A percentile compares a stretch with the other conserved stretches of the same genome.
These are phyloP conservation scores for Paramecium biaurelia DNA, from an alignment of 73 alveolate genomes.

Conservation along the genomic window DNA sequence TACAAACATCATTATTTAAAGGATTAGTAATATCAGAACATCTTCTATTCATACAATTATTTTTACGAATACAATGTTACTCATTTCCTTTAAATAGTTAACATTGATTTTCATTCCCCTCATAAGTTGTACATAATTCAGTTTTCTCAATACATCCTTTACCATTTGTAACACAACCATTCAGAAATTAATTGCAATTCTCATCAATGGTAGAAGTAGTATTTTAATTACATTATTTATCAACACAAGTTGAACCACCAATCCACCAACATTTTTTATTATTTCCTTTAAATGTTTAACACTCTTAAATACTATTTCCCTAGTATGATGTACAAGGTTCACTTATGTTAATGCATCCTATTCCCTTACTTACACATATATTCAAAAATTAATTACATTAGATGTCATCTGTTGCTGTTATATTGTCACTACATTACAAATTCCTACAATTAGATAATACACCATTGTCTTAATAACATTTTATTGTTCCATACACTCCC, in stretches of 20 bases:
- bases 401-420: not conserved
- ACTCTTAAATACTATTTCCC: not conserved
- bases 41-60: not conserved
- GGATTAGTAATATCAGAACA: slow-evolving; percentile 13
- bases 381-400: not conserved
- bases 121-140: not conserved
- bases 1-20: not conserved
- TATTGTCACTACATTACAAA: not conserved
- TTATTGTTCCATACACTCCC: not conserved
- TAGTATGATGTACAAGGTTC: not conserved
- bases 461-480: not conserved
- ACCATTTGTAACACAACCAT: not conserved
- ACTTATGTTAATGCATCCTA: not conserved
- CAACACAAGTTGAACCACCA: not conserved
- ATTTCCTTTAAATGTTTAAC: not conserved
- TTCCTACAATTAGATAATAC: not conserved
- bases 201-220: not conserved
- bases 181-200: not conserved
- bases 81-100: not conserved
- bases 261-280: not conserved
- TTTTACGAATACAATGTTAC: not conserved
- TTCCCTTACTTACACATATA: not conserved
- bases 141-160: not conserved
- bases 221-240: slow-evolving; percentile 11
- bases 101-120: not conserved